Conservation (phyloP, 768 basidiomycete species). For the Tulasnella sp. region DNA sequence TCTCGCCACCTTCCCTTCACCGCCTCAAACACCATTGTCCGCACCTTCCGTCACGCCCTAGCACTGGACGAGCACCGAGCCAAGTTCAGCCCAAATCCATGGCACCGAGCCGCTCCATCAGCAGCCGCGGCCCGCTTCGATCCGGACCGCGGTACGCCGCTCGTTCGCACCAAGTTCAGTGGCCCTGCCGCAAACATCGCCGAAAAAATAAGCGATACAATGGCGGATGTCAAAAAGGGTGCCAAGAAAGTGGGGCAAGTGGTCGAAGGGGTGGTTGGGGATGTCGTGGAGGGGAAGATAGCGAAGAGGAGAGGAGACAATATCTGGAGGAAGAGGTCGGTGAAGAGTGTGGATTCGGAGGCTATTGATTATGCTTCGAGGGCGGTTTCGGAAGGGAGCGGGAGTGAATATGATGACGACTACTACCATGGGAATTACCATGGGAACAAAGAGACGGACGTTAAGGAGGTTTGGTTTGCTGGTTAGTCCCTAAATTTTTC, state of each 20-base stretch:
- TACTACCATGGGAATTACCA: neutral
- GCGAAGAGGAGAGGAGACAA: neutral
- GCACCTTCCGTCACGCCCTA: slow-evolving; percentile 31
- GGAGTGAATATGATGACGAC: neutral
- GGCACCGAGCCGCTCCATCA: slow-evolving; percentile 39
- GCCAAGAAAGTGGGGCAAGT: neutral
- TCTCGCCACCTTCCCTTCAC: slow-evolving; percentile 32
- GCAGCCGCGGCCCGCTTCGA: slow-evolving; percentile 4
- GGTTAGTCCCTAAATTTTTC: neutral
- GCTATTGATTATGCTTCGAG: neutral
- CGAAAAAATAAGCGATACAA: neutral
- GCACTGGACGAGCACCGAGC: slow-evolving; percentile 50
- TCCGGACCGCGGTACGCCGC: slow-evolving; percentile 9
- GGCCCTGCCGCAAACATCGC: neutral
- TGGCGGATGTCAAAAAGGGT: neutral
- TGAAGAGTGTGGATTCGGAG: neutral
- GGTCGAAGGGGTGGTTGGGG: neutral
- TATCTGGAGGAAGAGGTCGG: neutral
- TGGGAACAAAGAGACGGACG: slow-evolving; percentile 47
- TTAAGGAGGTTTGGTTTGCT: slow-evolving; percentile 75
- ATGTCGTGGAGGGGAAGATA: neutral
- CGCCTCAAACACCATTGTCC: slow-evolving; percentile 27
- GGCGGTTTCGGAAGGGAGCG: neutral
- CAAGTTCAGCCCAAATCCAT: slow-evolving; percentile 63
- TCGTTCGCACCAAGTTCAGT: neutral